Percentiles rank a stretch among this genome's conserved stretches.
These are phyloP conservation scores for Fistulina hepatica DNA, from an alignment of 1,284 basidiomycete species.

Conservation along the genomic window DNA sequence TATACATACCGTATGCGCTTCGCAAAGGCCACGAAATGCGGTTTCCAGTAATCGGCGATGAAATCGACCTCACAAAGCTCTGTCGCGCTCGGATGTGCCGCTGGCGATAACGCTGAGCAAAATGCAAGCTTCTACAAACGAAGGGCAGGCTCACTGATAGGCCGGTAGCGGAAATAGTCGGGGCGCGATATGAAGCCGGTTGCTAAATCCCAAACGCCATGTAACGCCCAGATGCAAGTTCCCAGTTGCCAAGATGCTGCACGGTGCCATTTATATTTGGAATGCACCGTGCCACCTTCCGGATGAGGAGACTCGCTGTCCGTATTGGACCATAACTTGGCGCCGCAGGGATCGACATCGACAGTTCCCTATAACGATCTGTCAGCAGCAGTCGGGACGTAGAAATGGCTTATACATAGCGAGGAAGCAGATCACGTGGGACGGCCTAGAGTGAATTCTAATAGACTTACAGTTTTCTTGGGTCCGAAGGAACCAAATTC, in stretches of 20 bases:
- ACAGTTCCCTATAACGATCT: constrained; percentile 69
- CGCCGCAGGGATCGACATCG: constrained; percentile 76
- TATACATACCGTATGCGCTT: constrained; percentile 60
- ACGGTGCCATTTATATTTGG: constrained; percentile 75
- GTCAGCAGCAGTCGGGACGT: too few relatives aligned
- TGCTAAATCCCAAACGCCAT: constrained; percentile 84
- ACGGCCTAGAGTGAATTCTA: too few relatives aligned
- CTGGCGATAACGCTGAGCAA: too few relatives aligned
- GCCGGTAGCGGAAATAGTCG: constrained; percentile 64
- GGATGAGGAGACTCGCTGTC: constrained; percentile 17
- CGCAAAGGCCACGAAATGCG: constrained; percentile 64
- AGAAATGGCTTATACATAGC: too few relatives aligned
- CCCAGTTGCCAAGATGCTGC: constrained; percentile 74
- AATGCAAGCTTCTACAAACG: constrained; percentile 20
- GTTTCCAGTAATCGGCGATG: constrained; percentile 74
- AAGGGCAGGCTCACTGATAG: constrained; percentile 18
- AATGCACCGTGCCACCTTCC: constrained; percentile 40
- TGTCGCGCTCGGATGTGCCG: too few relatives aligned
- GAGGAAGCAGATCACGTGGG: too few relatives aligned
- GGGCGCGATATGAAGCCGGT: constrained; percentile 61
- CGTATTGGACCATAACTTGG: constrained; percentile 61
- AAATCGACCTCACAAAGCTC: constrained; percentile 68
- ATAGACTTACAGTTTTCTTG: too few relatives aligned
- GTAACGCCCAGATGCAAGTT: constrained; percentile 84
- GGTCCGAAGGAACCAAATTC: constrained; percentile 78